Evolutionary conservation across 1,139 yeast genomes (phyloP), one percentile per base, ranked within the genome.

Genomic region (Zygosaccharomyces sapae): DNA sequence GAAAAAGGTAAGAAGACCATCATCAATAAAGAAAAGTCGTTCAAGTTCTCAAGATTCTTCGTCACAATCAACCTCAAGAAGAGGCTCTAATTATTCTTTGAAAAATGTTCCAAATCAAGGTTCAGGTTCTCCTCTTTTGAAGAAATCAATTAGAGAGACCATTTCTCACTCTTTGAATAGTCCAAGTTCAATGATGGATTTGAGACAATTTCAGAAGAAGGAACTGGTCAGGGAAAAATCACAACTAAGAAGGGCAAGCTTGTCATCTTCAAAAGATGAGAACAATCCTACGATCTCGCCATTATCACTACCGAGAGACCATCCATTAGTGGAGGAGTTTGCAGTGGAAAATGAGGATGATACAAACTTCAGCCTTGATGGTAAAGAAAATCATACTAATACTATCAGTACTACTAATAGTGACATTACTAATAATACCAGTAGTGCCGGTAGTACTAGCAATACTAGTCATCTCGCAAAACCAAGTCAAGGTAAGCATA

Each of bases 111-210:
- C 34, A 20, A 41, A 31, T 31, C 55, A 20, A 37, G 52, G 33
- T 47, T 41, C 54, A 5, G 43, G 54, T 6, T 54, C 62, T 4
- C 59, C 65, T 6, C 44, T 59, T 5, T 47, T 58, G 34, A 53
- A 55, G 24, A 57, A 53, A 37, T 49, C 56, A 3, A 37, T 53
- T 8, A 54, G 61, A 43, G 56, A 57, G 16, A 51, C 55, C n/a
- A 48, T 62, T 10, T 53, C 63, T 2, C 57, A 57, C 44, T 58
- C 58, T 1, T 48, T 60, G 16, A 60, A 59, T 41, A 50, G 55
- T 5, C 60, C 64, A 5, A 55, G 55, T 43, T 62, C 66, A 3
- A 60, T 59, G 13, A 58, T 62, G 61, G 64, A 62, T 47, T 50
- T 62, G 42, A 52, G 55, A 41, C 65, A 62, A 46, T 55, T 62